Base-by-base conservation (phyloP, 179 eudicot genomes). In the Patellifolia procumbens region DNA sequence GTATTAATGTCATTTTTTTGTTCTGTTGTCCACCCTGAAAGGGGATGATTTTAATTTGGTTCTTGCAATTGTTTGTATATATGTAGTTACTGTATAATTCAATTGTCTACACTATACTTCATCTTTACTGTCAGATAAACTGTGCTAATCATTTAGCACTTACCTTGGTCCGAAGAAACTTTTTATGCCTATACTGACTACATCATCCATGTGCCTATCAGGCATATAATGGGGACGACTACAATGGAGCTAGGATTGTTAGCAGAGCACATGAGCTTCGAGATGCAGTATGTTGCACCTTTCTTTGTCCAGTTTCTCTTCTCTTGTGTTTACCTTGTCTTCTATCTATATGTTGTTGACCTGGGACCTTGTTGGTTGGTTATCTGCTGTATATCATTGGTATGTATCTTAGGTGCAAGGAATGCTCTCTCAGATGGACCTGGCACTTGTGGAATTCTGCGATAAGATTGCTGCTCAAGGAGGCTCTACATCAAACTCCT, bases 261-360 rank as follows among this genome's bases (percentile, higher is more conserved):
- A 96, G 99, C 83, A 87, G 99, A 87, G 99, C 99, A 70, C 77
- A 89, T 70, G 99, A 96, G 76, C 98, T 96, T 81, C 97, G 96
- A 70, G 99, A 96, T 88, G 83, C 97, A 43, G 99, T 95, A 87
- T 74, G 93, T 80, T 29, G n/a, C n/a, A 13, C 19, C 32, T 58
- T 52, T 51, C 45, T 64, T 35, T 19, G 43, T 51, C 12, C 12
- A 39, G 32, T 7, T 26, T 66, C 53, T 32, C 60, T 34, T 66
- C 56, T 31, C 28, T 71, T 63, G 48, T 49, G 1, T n/a, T 37
- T 63, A n/a, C n/a, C 17, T 49, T 26, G 19, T 32, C 51, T 75
- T 72, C 58, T 66, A 68, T 43, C 26, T 58, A 4, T 10, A 56
- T 22, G 42, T 4, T 45, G 42, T 7, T 45, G 12, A 32, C 45